These are phyloP conservation scores for Gentiana dahurica DNA, from an alignment of 257 asterid species.

Conservation along the genomic window DNA sequence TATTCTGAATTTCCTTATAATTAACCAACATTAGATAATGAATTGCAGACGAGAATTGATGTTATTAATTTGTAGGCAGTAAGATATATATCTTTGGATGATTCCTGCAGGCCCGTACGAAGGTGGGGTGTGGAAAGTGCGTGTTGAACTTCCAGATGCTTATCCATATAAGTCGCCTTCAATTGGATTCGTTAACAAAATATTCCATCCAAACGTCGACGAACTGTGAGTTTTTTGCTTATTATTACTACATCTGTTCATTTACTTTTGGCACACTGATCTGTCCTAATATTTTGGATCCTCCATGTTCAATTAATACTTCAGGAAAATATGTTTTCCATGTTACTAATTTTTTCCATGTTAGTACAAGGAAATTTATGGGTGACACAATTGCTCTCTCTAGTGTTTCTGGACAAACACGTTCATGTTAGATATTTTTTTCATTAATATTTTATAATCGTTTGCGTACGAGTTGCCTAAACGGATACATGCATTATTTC, in stretches of 20 bases:
- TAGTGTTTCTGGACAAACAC: too few relatives aligned
- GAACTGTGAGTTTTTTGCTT: slow-evolving; percentile 53
- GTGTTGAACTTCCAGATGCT: slow-evolving; percentile 87
- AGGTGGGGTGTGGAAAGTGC: slow-evolving; percentile 92
- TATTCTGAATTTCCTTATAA: too few relatives aligned
- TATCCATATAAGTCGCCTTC: slow-evolving; percentile 96
- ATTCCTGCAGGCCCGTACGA: slow-evolving; percentile 61
- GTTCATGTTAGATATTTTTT: too few relatives aligned
- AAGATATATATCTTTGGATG: not conserved
- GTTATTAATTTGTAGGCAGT: too few relatives aligned
- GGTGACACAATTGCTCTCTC: too few relatives aligned
- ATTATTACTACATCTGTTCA: not conserved
- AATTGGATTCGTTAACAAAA: slow-evolving; percentile 82
- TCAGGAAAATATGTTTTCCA: not conserved
- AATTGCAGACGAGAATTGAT: too few relatives aligned
- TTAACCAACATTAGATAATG: too few relatives aligned
- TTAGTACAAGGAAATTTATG: too few relatives aligned
- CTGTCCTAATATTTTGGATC: not conserved
- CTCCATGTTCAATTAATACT: not conserved
- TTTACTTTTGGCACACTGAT: not conserved
- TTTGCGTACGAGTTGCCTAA: too few relatives aligned
- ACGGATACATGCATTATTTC: too few relatives aligned
- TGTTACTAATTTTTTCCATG: too few relatives aligned
- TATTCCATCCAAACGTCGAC: slow-evolving; percentile 92
- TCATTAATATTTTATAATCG: too few relatives aligned